Evolutionary conservation across 208 protist species (phyloP), one percentile per base, ranked within the genome.

Genomic region (Crithidia acanthocephali): DNA sequence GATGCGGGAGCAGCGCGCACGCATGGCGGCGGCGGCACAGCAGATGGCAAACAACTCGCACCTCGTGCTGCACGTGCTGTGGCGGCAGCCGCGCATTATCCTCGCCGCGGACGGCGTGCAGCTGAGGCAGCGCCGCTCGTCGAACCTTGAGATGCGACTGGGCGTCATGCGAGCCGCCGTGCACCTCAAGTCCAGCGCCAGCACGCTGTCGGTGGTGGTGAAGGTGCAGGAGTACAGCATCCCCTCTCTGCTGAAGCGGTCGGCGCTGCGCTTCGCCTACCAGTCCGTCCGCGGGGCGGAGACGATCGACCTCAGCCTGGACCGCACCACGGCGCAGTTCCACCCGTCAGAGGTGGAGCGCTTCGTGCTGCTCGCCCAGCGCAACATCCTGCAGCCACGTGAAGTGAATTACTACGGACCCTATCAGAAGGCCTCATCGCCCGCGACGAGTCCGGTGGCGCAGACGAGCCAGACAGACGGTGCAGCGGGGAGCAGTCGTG

Each of bases 1-100:
- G 28, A 95, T 95, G 89, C 78, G 79, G 22, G 89, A 93, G 80
- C 84, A 88, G 65, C 83, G 90, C 9, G 84, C 77, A 57, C 88
- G 89, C 56, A 73, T 94, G 57, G 83, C 84, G 27, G 71, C 69
- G 0, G 77, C 81, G 37, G 88, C 88, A 30, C 65, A 83, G 56
- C 45, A 85, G 22, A 87, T 93, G 75, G 78, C 88, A 1, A 72
- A 87, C 44, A 84, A 60, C 50, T 80, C 73, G 4, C 52, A 71
- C 22, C 58, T 93, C 22, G 69, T 70, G 15, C n/a, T 93, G 2
- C 74, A 90, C 48, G 67, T 94, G 27, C 61, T 91, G 45, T 96
- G 91, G 85, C 85, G 77, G 23, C 85, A 90, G 71, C 88, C 88
- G 10, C 70, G 87, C 30, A 87, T 96, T 59, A 80, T 93, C 40